Conservation (phyloP, 768 basidiomycete species). For the Xerocomellus dryophilus region DNA sequence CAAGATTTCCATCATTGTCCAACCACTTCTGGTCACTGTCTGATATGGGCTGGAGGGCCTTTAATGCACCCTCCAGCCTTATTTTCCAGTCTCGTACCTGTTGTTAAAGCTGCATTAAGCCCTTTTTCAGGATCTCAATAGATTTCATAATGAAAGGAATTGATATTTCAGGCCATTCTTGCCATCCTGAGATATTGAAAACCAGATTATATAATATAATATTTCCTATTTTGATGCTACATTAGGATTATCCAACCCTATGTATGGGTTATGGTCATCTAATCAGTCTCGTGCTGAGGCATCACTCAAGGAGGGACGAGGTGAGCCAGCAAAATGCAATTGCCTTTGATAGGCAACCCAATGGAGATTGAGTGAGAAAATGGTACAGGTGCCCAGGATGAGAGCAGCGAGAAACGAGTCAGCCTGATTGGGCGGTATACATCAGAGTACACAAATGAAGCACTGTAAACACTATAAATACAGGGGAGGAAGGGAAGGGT, state of each 20-base stretch:
- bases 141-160: slow-evolving; percentile 3
- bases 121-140: slow-evolving; percentile 16
- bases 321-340: no score
- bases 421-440: no score
- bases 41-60: slow-evolving; percentile 14
- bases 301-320: no score
- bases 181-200: neutral
- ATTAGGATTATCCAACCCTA: neutral
- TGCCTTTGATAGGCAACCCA: no score
- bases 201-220: neutral
- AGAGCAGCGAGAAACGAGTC: no score
- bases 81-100: slow-evolving; percentile 8
- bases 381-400: no score
- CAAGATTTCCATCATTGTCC: neutral
- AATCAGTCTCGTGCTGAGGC: no score
- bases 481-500: no score
- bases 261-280: neutral
- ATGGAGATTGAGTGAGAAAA: no score
- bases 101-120: slow-evolving; percentile 11
- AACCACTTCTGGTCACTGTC: slow-evolving; percentile 23
- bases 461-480: no score
- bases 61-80: slow-evolving; percentile 2
- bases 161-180: neutral
- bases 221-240: neutral
- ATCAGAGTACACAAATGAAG: no score